Evolutionary conservation across 371 early-diverging fungal species (phyloP).

Genomic region (Batrachochytrium dendrobatidis): DNA sequence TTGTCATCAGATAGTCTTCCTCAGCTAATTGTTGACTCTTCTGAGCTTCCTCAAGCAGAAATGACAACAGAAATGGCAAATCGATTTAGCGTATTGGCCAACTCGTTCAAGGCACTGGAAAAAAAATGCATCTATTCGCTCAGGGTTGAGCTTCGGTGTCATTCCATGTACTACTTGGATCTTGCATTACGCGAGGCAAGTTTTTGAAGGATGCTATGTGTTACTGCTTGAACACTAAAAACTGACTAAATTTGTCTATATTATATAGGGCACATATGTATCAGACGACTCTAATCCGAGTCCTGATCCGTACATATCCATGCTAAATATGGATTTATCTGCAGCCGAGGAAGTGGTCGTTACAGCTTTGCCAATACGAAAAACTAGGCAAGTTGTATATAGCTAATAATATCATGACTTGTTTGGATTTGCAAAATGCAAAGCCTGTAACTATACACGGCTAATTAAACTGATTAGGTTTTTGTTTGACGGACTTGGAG

Average conservation of each 20-base stretch:
- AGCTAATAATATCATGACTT: not conserved
- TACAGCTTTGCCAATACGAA: not conserved
- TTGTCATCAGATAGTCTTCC: constrained; percentile 32
- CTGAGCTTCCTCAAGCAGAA: constrained; percentile 23
- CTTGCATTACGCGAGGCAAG: constrained; percentile 82
- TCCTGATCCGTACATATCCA: not conserved
- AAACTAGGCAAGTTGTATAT: not conserved
- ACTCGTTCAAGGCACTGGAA: constrained; percentile 62
- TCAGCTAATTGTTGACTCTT: constrained; percentile 16
- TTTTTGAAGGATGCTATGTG: not conserved
- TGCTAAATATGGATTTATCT: constrained; percentile 2
- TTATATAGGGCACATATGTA: constrained; percentile 1
- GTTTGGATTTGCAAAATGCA: too few relatives aligned
- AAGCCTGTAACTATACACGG: too few relatives aligned
- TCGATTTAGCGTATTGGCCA: constrained; percentile 26
- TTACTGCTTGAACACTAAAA: not conserved
- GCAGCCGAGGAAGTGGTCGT: not conserved
- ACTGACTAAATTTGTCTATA: not conserved
- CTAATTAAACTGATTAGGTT: constrained; percentile 37
- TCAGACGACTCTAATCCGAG: not conserved
- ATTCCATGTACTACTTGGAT: constrained; percentile 81
- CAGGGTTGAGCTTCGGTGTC: constrained; percentile 76
- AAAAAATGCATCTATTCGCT: constrained; percentile 73
- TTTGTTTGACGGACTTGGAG: constrained; percentile 74
- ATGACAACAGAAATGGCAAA: constrained; percentile 22